These are phyloP conservation scores for Colletotrichum sp. DNA, from an alignment of 2,329 filamentous ascomycete species.

Conservation along the genomic window DNA sequence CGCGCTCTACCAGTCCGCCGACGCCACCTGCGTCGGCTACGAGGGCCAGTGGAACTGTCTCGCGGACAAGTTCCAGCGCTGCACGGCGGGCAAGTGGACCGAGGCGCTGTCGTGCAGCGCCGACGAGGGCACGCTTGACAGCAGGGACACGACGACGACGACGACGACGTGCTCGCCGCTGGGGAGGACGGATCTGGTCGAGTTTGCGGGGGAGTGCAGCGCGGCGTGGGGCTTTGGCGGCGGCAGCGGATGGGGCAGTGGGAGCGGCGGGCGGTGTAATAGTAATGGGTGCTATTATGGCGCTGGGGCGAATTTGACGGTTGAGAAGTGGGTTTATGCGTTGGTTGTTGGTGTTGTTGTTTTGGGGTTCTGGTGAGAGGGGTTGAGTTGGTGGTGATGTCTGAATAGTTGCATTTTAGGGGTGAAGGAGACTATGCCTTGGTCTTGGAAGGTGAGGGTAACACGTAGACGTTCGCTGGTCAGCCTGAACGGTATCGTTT, in stretches of 20 bases:
- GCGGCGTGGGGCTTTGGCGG: neutral
- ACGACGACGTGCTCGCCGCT: neutral
- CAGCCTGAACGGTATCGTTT: neutral
- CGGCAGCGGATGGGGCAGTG: neutral
- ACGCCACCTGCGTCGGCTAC: conserved; percentile 42
- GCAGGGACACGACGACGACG: neutral
- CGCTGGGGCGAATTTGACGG: neutral
- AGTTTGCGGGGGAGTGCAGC: conserved; percentile 8
- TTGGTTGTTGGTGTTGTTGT: neutral
- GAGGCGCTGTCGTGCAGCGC: conserved; percentile 19
- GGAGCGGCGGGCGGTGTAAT: neutral
- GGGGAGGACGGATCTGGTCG: conserved; percentile 8
- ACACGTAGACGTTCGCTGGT: neutral
- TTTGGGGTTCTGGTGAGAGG: neutral
- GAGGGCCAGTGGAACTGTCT: conserved; percentile 64
- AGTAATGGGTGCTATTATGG: conserved; percentile 6
- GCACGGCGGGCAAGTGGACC: conserved; percentile 53
- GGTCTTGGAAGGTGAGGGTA: neutral
- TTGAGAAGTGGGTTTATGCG: neutral
- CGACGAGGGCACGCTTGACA: neutral
- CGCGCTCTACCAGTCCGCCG: conserved; percentile 33
- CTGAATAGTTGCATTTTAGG: neutral
- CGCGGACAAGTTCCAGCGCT: conserved; percentile 53
- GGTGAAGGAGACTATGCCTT: rapidly evolving
- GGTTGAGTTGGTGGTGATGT: no score